Base-by-base conservation (phyloP, 345 rosid species). In the Litchi chinensis region DNA sequence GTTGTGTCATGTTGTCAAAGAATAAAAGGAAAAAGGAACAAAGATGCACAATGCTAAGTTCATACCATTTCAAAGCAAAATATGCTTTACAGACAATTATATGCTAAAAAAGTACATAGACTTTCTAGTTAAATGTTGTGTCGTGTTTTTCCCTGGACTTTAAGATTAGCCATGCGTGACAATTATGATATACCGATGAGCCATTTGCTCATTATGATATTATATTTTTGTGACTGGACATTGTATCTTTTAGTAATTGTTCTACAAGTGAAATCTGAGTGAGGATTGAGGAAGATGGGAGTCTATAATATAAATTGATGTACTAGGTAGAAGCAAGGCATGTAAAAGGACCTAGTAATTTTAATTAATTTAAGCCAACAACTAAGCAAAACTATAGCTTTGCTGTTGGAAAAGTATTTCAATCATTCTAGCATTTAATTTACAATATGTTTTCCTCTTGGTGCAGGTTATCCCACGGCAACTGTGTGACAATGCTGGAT, bases 401-500 rank as follows among this genome's bases (percentile, higher is more conserved):
- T 28, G 7, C 24, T 6, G 73, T 46, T 70, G 59, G 59, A 46
- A 9, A n/a, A 44, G 8, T 13, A 12, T 39, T 24, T 48, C 7
- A 15, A 48, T 70, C 62, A 70, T 48, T 13, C 43, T 24, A 68
- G 26, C 43, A 28, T n/a, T 57, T 76, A 65, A 50, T 21, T 16
- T 41, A 18, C 48, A 60, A 68, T 54, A 66, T 52, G 60, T 32
- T 43, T 26, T 76, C 69, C 24, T 52, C 10, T 8, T 68, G 40
- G 65, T 89, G 79, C 89, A 96, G 99, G 92, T 97, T 71, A 97
- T 97, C 80, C 99, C 99, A 72, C 82, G 98, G 48, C 99, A 97
- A 74, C 88, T 97, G 65, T 97, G 98, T 83, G 98, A 94, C 85
- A 97, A 97, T 89, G 99, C 99, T 79, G 99, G 98, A 77, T 97